Evolutionary conservation across 2,329 filamentous ascomycete genomes (phyloP).

Genomic region (Botrytis fabae): DNA sequence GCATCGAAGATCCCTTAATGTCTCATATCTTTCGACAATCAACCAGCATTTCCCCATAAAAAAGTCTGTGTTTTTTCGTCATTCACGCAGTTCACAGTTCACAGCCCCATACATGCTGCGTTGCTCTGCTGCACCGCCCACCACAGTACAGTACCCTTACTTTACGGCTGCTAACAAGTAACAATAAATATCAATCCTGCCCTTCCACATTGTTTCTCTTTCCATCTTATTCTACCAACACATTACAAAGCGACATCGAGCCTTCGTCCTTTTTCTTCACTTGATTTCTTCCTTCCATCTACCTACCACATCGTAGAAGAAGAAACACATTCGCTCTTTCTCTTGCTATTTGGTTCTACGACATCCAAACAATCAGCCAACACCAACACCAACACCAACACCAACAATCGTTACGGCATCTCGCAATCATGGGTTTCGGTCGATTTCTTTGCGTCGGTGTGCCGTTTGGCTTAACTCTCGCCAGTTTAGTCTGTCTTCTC

Average conservation of each 20-base stretch:
- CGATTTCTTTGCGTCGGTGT: constrained; percentile 83
- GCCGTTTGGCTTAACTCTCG: constrained; percentile 80
- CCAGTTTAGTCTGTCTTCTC: constrained; percentile 69
- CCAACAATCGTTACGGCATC: constrained; percentile 21
- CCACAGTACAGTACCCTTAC: neutral
- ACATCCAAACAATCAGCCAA: constrained; percentile 23
- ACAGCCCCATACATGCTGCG: neutral
- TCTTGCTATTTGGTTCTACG: neutral
- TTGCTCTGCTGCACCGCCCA: constrained; percentile 9
- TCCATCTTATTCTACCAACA: constrained; percentile 4
- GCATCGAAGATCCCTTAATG: neutral
- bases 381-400: constrained; percentile 19
- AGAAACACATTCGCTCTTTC: constrained; percentile 8
- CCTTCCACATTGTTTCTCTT: constrained; percentile 2
- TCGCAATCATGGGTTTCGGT: constrained; percentile 63
- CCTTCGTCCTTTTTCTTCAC: neutral
- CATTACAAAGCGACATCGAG: neutral
- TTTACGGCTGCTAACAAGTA: neutral
- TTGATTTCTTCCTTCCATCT: neutral
- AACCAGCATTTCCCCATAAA: neutral
- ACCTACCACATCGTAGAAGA: neutral
- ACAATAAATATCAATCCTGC: constrained; percentile 4
- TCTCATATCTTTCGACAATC: neutral
- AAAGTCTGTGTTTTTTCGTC: constrained; percentile 2
- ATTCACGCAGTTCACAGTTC: constrained; percentile 10